Evolutionary conservation across 495 filamentous ascomycete species (phyloP).

Genomic region (Penicillium steckii): DNA sequence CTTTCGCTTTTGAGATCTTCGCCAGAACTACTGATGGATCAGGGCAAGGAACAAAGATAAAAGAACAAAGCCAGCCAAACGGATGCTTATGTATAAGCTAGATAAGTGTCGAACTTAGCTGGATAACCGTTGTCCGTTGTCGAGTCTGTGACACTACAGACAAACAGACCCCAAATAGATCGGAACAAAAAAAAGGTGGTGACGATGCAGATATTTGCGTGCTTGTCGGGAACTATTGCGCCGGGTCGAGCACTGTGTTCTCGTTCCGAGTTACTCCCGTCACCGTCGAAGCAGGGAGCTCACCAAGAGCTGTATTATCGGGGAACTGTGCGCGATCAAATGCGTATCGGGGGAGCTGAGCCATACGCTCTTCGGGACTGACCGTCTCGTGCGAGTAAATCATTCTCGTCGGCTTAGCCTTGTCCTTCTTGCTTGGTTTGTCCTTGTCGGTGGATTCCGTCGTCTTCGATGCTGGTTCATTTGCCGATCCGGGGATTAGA

Average conservation of each 20-base stretch:
- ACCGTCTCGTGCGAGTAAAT: conserved; percentile 74
- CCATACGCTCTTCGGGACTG: conserved; percentile 88
- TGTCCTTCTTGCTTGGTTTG: conserved; percentile 63
- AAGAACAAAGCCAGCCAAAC: conserved; percentile 13
- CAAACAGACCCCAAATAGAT: too few species aligned
- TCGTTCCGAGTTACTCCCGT: conserved; percentile 34
- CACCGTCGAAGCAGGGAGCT: conserved; percentile 37
- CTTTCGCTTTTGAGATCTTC: conserved; percentile 3
- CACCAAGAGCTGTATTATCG: conserved; percentile 36
- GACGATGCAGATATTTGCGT: not conserved
- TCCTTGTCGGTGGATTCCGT: conserved; percentile 55
- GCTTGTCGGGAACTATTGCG: conserved; percentile 20
- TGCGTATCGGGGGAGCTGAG: conserved; percentile 71
- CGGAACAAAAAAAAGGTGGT: too few species aligned
- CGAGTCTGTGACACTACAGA: too few species aligned
- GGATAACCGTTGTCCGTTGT: conserved; percentile 23
- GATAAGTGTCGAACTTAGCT: conserved; percentile 50
- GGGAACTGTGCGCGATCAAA: conserved; percentile 53
- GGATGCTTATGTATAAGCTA: conserved; percentile 30
- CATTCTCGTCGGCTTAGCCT: conserved; percentile 67
- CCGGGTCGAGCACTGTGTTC: conserved; percentile 38
- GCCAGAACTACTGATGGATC: conserved; percentile 40
- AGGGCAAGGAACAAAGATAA: conserved; percentile 31
- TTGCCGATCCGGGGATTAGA: conserved; percentile 47
- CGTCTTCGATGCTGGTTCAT: conserved; percentile 26